A percentile compares a stretch with the other conserved stretches of the same genome.
Evolutionary conservation across 768 basidiomycete species (phyloP).

Genomic region (Roridomyces roridus): DNA sequence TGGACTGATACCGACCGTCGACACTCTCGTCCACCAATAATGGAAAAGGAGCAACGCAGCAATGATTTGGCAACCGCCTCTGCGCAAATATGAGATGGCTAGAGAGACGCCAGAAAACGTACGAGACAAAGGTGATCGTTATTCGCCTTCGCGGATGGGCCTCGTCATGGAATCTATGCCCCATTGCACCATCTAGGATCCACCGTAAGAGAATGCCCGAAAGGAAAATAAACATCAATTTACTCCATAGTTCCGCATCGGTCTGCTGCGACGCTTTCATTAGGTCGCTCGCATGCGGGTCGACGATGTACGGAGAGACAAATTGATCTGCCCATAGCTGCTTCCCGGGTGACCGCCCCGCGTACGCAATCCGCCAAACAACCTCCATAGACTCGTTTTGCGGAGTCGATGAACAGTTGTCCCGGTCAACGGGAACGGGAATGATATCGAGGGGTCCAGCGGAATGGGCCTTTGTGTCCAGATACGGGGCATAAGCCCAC

Average conservation of each 20-base stretch:
- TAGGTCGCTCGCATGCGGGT: constrained; percentile 30
- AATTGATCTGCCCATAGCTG: constrained; percentile 25
- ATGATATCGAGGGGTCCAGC: constrained; percentile 40
- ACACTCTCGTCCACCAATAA: constrained; percentile 42
- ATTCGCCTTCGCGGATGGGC: constrained; percentile 37
- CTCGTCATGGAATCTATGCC: constrained; percentile 34
- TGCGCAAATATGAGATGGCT: background rate
- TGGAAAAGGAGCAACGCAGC: constrained; percentile 24
- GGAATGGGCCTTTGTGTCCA: constrained; percentile 27
- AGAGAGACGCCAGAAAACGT: constrained; percentile 1
- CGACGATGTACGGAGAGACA: background rate
- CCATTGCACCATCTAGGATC: constrained; percentile 32
- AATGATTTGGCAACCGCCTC: constrained; percentile 16
- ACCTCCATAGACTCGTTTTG: constrained; percentile 33
- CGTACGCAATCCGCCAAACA: constrained; percentile 40
- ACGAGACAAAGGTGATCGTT: constrained; percentile 21
- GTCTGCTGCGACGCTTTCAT: constrained; percentile 28
- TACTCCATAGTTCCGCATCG: constrained; percentile 32
- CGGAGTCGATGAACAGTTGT: constrained; percentile 27
- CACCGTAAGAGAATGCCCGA: background rate
- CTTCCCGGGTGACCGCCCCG: constrained; percentile 32
- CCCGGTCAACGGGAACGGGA: constrained; percentile 37
- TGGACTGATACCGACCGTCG: constrained; percentile 38
- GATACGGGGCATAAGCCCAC: constrained; percentile 40
- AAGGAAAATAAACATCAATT: constrained; percentile 8